Percentiles rank a stretch among this genome's conserved stretches.
phyloP scores from a whole-genome alignment of 1,284 basidiomycete genomes.

The Trametes sp. region DNA sequence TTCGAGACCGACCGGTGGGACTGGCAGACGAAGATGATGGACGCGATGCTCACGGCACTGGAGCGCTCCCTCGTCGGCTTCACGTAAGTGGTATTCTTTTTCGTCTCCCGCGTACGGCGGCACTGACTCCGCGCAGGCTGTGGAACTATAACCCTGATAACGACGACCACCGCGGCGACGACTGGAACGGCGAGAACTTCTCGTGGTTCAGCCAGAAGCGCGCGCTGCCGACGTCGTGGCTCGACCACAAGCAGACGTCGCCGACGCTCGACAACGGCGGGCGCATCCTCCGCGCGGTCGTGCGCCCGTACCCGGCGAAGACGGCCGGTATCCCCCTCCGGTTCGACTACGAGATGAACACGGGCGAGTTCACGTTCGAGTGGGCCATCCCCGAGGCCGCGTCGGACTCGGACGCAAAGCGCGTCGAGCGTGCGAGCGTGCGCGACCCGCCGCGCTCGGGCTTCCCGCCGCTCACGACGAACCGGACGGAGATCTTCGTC shows the following conservation, averaged over 20 bases:
- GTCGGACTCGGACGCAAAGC: slow-evolving; percentile 1
- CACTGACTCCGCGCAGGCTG: slow-evolving; percentile 54
- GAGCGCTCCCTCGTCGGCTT: slow-evolving; percentile 80
- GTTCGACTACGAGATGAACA: slow-evolving; percentile 78
- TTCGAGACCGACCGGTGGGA: slow-evolving; percentile 79
- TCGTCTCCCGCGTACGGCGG: slow-evolving; percentile 2
- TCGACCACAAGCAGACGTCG: slow-evolving; percentile 63
- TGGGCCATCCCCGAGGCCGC: slow-evolving; percentile 56
- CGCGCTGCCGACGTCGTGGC: slow-evolving; percentile 56
- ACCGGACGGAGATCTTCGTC: slow-evolving; percentile 83
- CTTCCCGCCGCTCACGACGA: slow-evolving; percentile 51
- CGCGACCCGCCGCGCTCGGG: slow-evolving; percentile 48
- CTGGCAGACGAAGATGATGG: slow-evolving; percentile 90
- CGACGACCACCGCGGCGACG: slow-evolving; percentile 80
- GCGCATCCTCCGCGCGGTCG: slow-evolving; percentile 79
- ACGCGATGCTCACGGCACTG: slow-evolving; percentile 81
- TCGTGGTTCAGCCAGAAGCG: slow-evolving; percentile 85
- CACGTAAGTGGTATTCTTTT: slow-evolving; percentile 65
- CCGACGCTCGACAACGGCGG: slow-evolving; percentile 81
- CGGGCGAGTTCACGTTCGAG: slow-evolving; percentile 65
- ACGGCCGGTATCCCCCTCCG: slow-evolving; percentile 73
- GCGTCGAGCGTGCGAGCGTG: slow-evolving; percentile 30
- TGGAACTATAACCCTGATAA: slow-evolving; percentile 98
- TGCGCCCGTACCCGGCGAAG: slow-evolving; percentile 83
- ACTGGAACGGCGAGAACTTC: slow-evolving; percentile 97